A percentile compares a stretch with the other conserved stretches of the same genome.
Conservation (phyloP, 768 basidiomycete species). For the Lentinula edodes region DNA sequence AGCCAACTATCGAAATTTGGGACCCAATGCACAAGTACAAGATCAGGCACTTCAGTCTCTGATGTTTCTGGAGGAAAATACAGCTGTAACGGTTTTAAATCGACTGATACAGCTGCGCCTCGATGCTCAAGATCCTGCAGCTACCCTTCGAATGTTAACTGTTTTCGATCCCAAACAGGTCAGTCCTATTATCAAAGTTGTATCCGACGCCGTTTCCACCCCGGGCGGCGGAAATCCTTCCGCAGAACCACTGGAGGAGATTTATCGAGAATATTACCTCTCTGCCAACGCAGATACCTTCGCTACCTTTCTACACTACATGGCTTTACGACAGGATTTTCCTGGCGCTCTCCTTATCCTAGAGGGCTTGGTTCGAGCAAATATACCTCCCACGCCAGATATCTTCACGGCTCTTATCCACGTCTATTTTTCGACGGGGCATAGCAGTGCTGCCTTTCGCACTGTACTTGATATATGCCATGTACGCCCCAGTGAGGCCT, state of each 20-base stretch:
- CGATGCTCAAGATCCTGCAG: constrained; percentile 44
- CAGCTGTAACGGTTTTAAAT: constrained; percentile 59
- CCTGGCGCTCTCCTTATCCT: constrained; percentile 40
- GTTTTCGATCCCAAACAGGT: constrained; percentile 33
- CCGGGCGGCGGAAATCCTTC: constrained; percentile 21
- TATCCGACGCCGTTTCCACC: constrained; percentile 22
- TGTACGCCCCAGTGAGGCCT: constrained; percentile 16
- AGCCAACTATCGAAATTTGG: constrained; percentile 53
- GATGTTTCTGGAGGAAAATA: constrained; percentile 27
- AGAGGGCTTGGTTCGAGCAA: constrained; percentile 37
- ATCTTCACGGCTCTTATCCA: constrained; percentile 51
- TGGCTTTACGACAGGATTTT: constrained; percentile 39
- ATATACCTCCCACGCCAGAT: constrained; percentile 39
- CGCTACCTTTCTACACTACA: constrained; percentile 54
- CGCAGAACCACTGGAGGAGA: not conserved
- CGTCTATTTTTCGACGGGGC: constrained; percentile 43
- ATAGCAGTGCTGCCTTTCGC: constrained; percentile 43
- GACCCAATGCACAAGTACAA: constrained; percentile 51
- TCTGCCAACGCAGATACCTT: constrained; percentile 56
- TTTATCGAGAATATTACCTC: constrained; percentile 12
- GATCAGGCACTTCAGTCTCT: constrained; percentile 44
- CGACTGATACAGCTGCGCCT: constrained; percentile 58
- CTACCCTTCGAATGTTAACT: constrained; percentile 41
- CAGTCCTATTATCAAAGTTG: constrained; percentile 17
- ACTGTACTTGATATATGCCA: constrained; percentile 45